Evolutionary conservation across 805 yeast species (phyloP), one percentile per base, ranked within the genome.

Genomic region (Pichia nanzhaoensis): DNA sequence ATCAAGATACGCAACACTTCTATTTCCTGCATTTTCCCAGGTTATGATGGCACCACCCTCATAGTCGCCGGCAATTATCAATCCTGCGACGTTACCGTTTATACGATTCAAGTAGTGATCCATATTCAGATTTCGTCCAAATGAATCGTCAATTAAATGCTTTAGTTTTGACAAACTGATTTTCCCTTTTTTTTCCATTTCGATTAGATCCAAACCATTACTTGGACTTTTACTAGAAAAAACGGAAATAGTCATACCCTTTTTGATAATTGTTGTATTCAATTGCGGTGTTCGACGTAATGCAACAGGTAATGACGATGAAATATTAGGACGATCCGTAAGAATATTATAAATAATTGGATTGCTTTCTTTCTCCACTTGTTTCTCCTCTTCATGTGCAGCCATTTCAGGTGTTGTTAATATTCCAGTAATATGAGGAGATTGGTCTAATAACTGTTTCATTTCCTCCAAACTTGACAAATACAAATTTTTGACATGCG

Each of bases 41-140:
- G 99, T 93, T 31, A 91, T 74, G 14, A 93, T 83, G 0, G 98
- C 97, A 16, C 87, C 89, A 2, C 98, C 98, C 53, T 90, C 96
- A 61, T 93, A 93, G 57, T 91, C 93, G 1, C 98, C 98, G 2
- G 91, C 87, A 13, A 93, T 74, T 14, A 93, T 80, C 10, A 93
- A 61, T 0, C 85, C 83, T 0, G 96, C 90, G 4, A 91, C 69
- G 1, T 70, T 69, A 1, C 78, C 70, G 49, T 80, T 73, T 32
- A 93, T 73, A 41, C 99, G 68, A 3, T 67, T 48, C 20, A 88
- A 64, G 58, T 90, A 93, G 51, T 77, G 80, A 0, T 77, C 73
- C 45, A 78, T 55, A 54, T 87, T 79, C n/a, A 93, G 62, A 3
- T 73, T 56, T 50, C 80, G 78, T 4, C 82, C 80, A 56, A 93